Evolutionary conservation across 179 eudicot species (phyloP).

Genomic region (Carnegiea gigantea): DNA sequence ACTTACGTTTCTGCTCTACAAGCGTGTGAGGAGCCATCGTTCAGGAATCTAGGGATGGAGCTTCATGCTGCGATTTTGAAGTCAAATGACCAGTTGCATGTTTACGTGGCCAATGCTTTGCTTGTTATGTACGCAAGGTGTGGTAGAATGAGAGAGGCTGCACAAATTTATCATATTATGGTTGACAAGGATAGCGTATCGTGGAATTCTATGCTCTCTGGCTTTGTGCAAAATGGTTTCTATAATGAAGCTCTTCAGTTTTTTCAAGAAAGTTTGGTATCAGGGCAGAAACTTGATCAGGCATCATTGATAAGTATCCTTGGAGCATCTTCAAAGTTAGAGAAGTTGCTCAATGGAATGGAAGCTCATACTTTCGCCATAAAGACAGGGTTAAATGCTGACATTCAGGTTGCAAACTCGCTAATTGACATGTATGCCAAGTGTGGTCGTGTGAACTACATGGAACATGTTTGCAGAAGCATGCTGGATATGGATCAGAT

Average conservation of each 20-base stretch:
- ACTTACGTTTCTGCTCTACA: constrained; percentile 69
- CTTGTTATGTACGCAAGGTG: constrained; percentile 68
- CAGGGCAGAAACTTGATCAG: constrained; percentile 34
- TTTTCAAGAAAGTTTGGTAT: constrained; percentile 28
- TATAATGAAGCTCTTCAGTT: constrained; percentile 31
- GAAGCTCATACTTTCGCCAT: constrained; percentile 48
- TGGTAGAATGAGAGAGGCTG: constrained; percentile 63
- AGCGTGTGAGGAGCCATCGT: constrained; percentile 51
- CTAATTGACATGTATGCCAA: constrained; percentile 45
- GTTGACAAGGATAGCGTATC: constrained; percentile 54
- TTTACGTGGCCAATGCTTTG: constrained; percentile 75
- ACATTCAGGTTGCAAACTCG: constrained; percentile 39
- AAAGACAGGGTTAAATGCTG: constrained; percentile 27
- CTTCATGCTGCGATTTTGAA: constrained; percentile 63
- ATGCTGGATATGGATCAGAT: constrained; percentile 40
- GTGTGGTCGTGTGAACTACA: constrained; percentile 29
- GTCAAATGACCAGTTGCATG: constrained; percentile 39
- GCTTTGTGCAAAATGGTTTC: constrained; percentile 37
- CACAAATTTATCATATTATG: constrained; percentile 43
- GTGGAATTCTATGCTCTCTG: constrained; percentile 66
- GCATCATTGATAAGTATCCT: constrained; percentile 42
- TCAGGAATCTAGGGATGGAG: constrained; percentile 50
- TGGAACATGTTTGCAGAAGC: constrained; percentile 37
- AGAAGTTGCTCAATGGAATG: constrained; percentile 37
- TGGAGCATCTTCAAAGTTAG: constrained; percentile 33